These are phyloP conservation scores for Raphanus sativus DNA, from an alignment of 345 rosid species.

Conservation along the genomic window DNA sequence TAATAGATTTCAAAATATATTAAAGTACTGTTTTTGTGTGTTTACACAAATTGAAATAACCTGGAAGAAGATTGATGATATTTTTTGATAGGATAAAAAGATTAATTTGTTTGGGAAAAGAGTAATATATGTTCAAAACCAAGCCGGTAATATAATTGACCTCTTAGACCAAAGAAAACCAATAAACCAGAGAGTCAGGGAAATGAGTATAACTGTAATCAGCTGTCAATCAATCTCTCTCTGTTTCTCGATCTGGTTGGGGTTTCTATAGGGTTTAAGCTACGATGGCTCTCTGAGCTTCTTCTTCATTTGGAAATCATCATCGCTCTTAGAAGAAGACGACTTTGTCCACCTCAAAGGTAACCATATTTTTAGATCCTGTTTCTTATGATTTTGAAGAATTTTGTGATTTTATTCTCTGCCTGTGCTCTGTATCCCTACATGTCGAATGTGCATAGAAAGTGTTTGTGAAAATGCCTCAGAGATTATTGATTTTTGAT, in stretches of 20 bases:
- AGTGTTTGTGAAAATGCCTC: slow-evolving; percentile 22
- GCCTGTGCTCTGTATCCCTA: too few species aligned
- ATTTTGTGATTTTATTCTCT: neutral
- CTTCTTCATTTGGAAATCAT: neutral
- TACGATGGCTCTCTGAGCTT: neutral
- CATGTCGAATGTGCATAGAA: neutral
- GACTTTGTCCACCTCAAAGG: neutral
- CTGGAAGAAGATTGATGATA: neutral
- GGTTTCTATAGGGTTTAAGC: neutral
- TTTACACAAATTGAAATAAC: neutral
- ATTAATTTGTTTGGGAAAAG: too few species aligned
- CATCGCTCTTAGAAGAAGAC: neutral
- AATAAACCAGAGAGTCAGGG: neutral
- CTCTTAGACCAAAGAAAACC: neutral
- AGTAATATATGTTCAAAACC: neutral
- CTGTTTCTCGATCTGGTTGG: neutral
- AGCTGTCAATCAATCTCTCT: neutral
- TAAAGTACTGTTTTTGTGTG: too few species aligned
- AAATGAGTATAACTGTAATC: neutral
- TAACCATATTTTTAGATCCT: neutral
- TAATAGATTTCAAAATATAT: too few species aligned
- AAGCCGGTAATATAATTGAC: neutral
- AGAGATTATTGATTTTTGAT: neutral
- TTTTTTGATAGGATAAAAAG: neutral
- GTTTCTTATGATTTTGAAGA: neutral